phyloP scores from a whole-genome alignment of 2,329 filamentous ascomycete genomes.

The Calonectria multiphialidica region DNA sequence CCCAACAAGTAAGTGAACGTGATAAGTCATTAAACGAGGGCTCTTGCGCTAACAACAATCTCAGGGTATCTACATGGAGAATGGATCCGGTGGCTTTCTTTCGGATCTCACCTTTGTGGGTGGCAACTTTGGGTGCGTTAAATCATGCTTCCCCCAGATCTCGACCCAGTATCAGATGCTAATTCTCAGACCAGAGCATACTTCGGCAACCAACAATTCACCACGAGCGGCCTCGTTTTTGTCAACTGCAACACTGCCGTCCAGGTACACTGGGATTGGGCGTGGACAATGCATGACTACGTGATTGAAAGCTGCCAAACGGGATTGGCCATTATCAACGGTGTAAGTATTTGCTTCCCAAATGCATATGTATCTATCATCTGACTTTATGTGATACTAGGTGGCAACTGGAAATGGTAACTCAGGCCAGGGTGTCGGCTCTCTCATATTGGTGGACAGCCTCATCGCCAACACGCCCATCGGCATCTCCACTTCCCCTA shows the following conservation, averaged over 20 bases:
- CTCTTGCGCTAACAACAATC: not conserved
- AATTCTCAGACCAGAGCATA: constrained; percentile 61
- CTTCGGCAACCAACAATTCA: constrained; percentile 90
- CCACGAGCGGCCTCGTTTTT: constrained; percentile 84
- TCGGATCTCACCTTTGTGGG: constrained; percentile 86
- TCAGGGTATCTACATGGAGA: constrained; percentile 86
- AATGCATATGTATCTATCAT: no score
- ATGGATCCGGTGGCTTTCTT: constrained; percentile 87
- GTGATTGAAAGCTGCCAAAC: constrained; percentile 75
- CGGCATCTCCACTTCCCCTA: constrained; percentile 82
- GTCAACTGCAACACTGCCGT: constrained; percentile 86
- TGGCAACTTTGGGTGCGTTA: constrained; percentile 72
- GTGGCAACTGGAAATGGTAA: no score
- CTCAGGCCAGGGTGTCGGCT: constrained; percentile 81
- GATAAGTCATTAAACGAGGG: not conserved
- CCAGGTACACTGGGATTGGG: constrained; percentile 94
- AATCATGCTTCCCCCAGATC: not conserved
- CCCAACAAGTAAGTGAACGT: constrained; percentile 56
- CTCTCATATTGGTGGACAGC: constrained; percentile 81
- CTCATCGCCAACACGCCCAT: constrained; percentile 79
- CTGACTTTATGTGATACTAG: no score
- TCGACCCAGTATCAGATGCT: not conserved
- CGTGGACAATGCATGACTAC: constrained; percentile 85
- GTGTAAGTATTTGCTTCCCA: no score
- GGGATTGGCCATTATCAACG: no score